These are phyloP conservation scores for Lactarius akahatsu DNA, from an alignment of 768 basidiomycete species.

Conservation along the genomic window DNA sequence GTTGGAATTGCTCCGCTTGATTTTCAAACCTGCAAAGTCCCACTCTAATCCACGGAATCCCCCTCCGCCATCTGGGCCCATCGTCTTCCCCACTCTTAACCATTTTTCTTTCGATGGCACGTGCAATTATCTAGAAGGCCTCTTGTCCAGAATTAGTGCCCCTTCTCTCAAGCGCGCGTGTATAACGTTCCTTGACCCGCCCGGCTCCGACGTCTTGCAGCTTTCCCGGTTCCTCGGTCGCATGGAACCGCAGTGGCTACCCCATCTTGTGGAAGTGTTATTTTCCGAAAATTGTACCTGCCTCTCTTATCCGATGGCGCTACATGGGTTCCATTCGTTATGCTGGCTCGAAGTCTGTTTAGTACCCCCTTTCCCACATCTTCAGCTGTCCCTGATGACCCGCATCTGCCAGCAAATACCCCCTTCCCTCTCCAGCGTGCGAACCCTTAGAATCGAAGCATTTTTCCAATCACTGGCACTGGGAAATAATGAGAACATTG, in stretches of 20 bases:
- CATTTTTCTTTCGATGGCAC: not conserved
- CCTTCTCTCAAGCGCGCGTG: not conserved
- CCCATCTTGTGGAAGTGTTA: not conserved
- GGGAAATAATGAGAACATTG: too few relatives aligned
- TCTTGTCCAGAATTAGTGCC: not conserved
- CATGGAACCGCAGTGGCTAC: not conserved
- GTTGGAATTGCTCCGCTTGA: not conserved
- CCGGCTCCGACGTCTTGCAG: not conserved
- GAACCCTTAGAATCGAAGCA: not conserved
- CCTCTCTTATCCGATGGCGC: not conserved
- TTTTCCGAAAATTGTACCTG: not conserved
- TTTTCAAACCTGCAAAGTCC: not conserved
- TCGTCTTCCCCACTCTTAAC: not conserved
- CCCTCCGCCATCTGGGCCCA: not conserved
- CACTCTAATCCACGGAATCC: not conserved
- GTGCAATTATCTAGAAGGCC: not conserved
- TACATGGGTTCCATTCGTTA: fast-evolving
- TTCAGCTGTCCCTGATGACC: not conserved
- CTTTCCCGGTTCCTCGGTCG: not conserved
- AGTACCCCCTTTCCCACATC: too few relatives aligned
- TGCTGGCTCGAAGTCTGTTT: too few relatives aligned
- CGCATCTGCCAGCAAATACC: conserved; percentile 1
- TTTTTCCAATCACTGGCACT: too few relatives aligned
- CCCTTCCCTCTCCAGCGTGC: not conserved
- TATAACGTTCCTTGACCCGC: not conserved